These are phyloP conservation scores for Artemisia argyi DNA, from an alignment of 129 eudicot genomes.

Conservation along the genomic window DNA sequence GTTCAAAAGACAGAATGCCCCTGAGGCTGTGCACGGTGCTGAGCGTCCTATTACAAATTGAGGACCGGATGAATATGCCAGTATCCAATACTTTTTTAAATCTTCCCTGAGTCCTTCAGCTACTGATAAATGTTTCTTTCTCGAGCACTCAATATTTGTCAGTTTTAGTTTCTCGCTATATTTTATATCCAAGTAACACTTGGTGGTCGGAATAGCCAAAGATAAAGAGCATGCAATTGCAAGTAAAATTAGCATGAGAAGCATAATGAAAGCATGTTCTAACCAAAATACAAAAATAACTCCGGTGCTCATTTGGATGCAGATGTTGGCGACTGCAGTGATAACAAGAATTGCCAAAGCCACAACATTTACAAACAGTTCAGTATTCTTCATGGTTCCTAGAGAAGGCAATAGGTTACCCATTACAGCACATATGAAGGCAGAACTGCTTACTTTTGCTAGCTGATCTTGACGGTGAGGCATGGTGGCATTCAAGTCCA, in stretches of 20 bases:
- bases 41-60: slow-evolving; percentile 58
- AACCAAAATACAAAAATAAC: slow-evolving; percentile 48
- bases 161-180: slow-evolving; percentile 39
- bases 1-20: slow-evolving; percentile 50
- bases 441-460: slow-evolving; percentile 62
- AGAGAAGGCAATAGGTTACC: slow-evolving; percentile 63
- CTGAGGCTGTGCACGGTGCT: slow-evolving; percentile 59
- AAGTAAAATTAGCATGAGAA: slow-evolving; percentile 56
- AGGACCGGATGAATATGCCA: slow-evolving; percentile 61
- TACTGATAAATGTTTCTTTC: neutral
- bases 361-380: slow-evolving; percentile 51
- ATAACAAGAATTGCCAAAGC: slow-evolving; percentile 74
- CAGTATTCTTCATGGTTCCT: slow-evolving; percentile 67
- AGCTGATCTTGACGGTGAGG: slow-evolving; percentile 62
- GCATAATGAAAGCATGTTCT: slow-evolving; percentile 35
- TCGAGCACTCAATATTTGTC: slow-evolving; percentile 37
- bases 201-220: slow-evolving; percentile 51
- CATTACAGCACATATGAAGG: slow-evolving; percentile 55
- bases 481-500: slow-evolving; percentile 72
- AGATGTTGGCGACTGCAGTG: slow-evolving; percentile 54
- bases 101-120: slow-evolving; percentile 28
- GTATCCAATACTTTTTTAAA: slow-evolving; percentile 52
- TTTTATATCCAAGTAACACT: slow-evolving; percentile 43
- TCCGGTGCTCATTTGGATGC: slow-evolving; percentile 54
- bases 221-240: slow-evolving; percentile 47